Evolutionary conservation across 305 asterid genomes (phyloP).

Genomic region (Fraxinus dipetala): DNA sequence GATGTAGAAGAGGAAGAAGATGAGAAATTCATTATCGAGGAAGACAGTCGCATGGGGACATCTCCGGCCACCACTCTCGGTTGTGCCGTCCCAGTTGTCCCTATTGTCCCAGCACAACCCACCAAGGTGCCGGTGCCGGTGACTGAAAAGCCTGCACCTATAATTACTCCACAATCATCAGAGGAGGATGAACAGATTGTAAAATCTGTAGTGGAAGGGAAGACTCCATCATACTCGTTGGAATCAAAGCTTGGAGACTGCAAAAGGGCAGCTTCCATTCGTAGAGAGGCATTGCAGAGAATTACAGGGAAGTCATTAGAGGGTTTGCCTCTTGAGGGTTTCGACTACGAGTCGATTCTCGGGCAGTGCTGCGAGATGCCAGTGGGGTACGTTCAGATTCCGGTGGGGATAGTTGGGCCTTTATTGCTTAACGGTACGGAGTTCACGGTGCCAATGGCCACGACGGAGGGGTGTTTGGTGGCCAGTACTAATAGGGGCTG

Average conservation of each 20-base stretch:
- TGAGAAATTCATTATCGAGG: constrained; percentile 24
- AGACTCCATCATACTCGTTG: constrained; percentile 37
- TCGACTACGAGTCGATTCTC: constrained; percentile 43
- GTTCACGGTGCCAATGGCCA: constrained; percentile 50
- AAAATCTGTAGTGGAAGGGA: constrained; percentile 32
- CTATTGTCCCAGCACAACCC: constrained; percentile 23
- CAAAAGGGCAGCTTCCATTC: constrained; percentile 39
- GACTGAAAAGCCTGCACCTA: constrained; percentile 24
- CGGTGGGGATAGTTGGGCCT: constrained; percentile 55
- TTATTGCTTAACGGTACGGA: constrained; percentile 47
- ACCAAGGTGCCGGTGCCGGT: constrained; percentile 15
- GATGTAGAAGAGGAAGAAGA: constrained; percentile 36
- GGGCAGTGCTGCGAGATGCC: constrained; percentile 66
- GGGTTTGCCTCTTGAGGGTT: constrained; percentile 49
- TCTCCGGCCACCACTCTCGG: constrained; percentile 33
- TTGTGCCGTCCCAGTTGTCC: constrained; percentile 22
- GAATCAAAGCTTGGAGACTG: constrained; percentile 49
- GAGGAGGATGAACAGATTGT: constrained; percentile 44
- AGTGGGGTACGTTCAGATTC: constrained; percentile 48
- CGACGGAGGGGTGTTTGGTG: constrained; percentile 48
- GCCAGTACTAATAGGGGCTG: constrained; percentile 56
- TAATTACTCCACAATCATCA: constrained; percentile 22
- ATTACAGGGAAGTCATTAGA: constrained; percentile 45
- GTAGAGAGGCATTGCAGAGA: constrained; percentile 48
- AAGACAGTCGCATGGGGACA: constrained; percentile 31